Evolutionary conservation across 257 asterid species (phyloP).

Genomic region (Solanum sejunctum): DNA sequence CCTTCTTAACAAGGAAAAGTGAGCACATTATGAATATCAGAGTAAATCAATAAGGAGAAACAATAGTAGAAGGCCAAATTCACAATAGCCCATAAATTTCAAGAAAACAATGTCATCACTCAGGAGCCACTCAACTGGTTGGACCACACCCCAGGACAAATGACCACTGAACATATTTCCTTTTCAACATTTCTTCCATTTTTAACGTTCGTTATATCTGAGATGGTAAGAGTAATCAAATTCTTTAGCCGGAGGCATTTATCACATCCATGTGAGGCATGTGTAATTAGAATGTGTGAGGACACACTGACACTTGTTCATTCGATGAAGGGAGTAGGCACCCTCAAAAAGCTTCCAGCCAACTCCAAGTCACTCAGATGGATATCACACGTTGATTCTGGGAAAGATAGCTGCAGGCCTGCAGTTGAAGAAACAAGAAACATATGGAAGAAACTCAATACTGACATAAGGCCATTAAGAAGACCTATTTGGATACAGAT

Average conservation of each 20-base stretch:
- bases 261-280: background rate
- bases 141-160: background rate
- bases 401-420: constrained; percentile 50
- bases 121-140: background rate
- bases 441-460: background rate
- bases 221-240: background rate
- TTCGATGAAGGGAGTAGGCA: background rate
- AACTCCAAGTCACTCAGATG: constrained; percentile 79
- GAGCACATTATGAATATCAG: background rate
- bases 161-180: background rate
- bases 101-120: background rate
- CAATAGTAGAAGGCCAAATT: background rate
- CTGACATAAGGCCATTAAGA: background rate
- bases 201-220: background rate
- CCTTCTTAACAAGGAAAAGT: background rate
- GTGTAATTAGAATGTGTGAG: background rate
- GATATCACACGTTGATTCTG: constrained; percentile 62
- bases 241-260: background rate
- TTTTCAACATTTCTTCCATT: background rate
- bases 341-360: constrained; percentile 42
- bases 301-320: background rate
- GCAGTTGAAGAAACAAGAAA: constrained; percentile 4
- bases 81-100: background rate
- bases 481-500: background rate
- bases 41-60: background rate